Percentiles rank a stretch among this genome's conserved stretches.
Evolutionary conservation across 805 yeast genomes (phyloP).

Genomic region (Cyberlindnera maclurae): DNA sequence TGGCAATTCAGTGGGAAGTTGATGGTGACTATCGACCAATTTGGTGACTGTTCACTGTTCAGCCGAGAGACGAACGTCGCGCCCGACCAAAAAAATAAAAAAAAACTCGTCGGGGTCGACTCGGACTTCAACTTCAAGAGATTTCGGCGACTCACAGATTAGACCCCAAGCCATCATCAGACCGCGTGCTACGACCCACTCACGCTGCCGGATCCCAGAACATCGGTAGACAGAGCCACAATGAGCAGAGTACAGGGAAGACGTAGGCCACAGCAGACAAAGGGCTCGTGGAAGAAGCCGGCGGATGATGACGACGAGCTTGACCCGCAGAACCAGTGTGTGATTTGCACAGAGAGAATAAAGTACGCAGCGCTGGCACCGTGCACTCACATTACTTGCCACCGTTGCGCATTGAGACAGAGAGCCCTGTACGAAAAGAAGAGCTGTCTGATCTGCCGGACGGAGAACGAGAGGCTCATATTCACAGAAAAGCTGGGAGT

Average conservation of each 20-base stretch:
- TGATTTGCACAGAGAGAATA: slow-evolving; percentile 77
- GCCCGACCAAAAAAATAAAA: too few relatives aligned
- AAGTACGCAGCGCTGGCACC: slow-evolving; percentile 63
- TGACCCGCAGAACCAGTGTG: slow-evolving; percentile 46
- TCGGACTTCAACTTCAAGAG: too few relatives aligned
- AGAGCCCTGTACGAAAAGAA: slow-evolving; percentile 70
- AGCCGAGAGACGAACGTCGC: too few relatives aligned
- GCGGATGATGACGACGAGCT: slow-evolving; percentile 25
- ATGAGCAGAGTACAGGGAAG: slow-evolving; percentile 6
- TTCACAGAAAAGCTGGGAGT: slow-evolving; percentile 42
- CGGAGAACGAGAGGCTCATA: slow-evolving; percentile 52
- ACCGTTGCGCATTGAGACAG: slow-evolving; percentile 74
- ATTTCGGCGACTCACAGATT: too few relatives aligned
- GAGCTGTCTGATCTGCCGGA: slow-evolving; percentile 78
- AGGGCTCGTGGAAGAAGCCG: slow-evolving; percentile 13
- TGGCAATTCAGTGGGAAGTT: too few relatives aligned
- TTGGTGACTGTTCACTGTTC: too few relatives aligned
- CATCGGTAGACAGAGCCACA: too few relatives aligned
- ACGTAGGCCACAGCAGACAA: slow-evolving; percentile 5
- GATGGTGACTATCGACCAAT: too few relatives aligned
- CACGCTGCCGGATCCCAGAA: too few relatives aligned
- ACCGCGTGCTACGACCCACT: too few relatives aligned
- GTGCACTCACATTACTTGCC: slow-evolving; percentile 83
- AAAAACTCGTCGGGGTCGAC: too few relatives aligned
- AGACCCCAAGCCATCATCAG: too few relatives aligned